These are phyloP conservation scores for Ceratonia siliqua DNA, from an alignment of 306 rosid genomes.

Conservation along the genomic window DNA sequence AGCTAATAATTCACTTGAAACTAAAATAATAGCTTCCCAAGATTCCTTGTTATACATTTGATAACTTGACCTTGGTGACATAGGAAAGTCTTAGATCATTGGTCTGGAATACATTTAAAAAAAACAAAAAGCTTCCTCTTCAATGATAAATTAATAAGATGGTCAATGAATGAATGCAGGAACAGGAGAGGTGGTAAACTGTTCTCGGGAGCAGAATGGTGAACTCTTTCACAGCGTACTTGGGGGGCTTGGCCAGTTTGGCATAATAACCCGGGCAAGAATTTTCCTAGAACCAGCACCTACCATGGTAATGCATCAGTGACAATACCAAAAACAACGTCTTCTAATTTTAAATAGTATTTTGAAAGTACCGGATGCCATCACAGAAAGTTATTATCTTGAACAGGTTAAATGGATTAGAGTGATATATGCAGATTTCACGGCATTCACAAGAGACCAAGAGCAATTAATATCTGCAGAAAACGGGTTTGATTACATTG, in stretches of 20 bases:
- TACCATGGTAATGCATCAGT: slow-evolving; percentile 48
- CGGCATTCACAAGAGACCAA: slow-evolving; percentile 74
- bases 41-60: slow-evolving; percentile 17
- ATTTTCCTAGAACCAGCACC: slow-evolving; percentile 88
- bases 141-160: slow-evolving; percentile 5
- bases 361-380: neutral
- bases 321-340: slow-evolving; percentile 22
- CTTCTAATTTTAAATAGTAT: neutral
- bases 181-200: slow-evolving; percentile 77
- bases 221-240: slow-evolving; percentile 90
- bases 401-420: slow-evolving; percentile 59
- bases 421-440: slow-evolving; percentile 61
- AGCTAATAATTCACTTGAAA: slow-evolving; percentile 7
- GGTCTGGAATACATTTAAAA: neutral
- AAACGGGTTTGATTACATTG: slow-evolving; percentile 72
- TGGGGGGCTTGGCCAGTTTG: slow-evolving; percentile 98
- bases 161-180: slow-evolving; percentile 58
- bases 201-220: slow-evolving; percentile 68
- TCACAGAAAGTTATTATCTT: neutral
- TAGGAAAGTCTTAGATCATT: neutral
- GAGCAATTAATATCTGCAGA: slow-evolving; percentile 67
- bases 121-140: neutral
- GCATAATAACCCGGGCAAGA: slow-evolving; percentile 87
- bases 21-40: slow-evolving; percentile 1
- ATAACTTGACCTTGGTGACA: slow-evolving; percentile 24